Percentiles rank a stretch among this genome's conserved stretches.
Evolutionary conservation across 2,329 filamentous ascomycete genomes (phyloP).

Genomic region (Colletotrichum acutatum): DNA sequence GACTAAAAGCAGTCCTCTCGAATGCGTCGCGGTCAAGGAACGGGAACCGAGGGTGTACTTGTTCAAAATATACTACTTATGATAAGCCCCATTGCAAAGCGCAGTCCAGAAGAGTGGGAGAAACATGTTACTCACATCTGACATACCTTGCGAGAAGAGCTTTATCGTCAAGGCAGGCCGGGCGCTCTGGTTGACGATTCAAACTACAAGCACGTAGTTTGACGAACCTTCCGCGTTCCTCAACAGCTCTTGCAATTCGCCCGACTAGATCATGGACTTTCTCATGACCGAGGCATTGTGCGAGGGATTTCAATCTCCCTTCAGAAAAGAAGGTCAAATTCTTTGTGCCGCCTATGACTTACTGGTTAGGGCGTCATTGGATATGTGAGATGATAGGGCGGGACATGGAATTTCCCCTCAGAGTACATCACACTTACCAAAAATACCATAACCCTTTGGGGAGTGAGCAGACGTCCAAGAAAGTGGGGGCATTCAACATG

Average conservation of each 20-base stretch:
- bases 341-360: constrained; percentile 21
- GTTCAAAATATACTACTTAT: constrained; percentile 47
- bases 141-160: constrained; percentile 23
- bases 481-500: background rate
- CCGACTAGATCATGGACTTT: constrained; percentile 42
- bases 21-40: constrained; percentile 44
- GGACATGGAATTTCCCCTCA: background rate
- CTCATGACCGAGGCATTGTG: constrained; percentile 42
- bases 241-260: constrained; percentile 41
- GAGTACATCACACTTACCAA: constrained; percentile 39
- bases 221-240: constrained; percentile 16
- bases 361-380: background rate
- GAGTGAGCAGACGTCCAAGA: background rate
- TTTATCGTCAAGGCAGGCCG: constrained; percentile 18
- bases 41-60: constrained; percentile 49
- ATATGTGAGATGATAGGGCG: background rate
- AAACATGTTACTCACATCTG: background rate
- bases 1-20: constrained; percentile 17
- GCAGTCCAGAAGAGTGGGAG: background rate
- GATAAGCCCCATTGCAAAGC: background rate
- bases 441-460: constrained; percentile 43
- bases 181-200: background rate
- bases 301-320: constrained; percentile 43
- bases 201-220: background rate
- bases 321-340: constrained; percentile 45